Conservation (phyloP, 1,284 basidiomycete species). For the Melampsora larici-populina region DNA sequence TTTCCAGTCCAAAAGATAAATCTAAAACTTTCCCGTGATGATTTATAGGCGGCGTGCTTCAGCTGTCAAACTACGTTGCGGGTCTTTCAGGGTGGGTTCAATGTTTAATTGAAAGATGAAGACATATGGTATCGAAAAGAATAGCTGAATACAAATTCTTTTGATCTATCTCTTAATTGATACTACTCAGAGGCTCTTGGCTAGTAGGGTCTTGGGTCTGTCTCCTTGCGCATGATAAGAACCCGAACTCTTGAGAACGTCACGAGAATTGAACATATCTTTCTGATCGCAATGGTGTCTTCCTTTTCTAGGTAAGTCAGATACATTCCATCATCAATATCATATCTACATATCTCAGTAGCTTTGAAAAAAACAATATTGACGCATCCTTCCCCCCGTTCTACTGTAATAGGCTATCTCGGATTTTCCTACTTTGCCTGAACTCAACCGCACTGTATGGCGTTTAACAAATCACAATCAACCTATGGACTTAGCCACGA, state of each 20-base stretch:
- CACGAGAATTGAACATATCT: background rate
- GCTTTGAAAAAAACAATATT: background rate
- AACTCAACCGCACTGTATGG: conserved; percentile 27
- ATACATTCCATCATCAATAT: background rate
- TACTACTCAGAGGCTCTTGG: conserved; percentile 8
- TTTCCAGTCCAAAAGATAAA: too few species aligned
- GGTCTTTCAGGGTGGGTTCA: conserved; percentile 23
- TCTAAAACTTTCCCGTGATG: too few species aligned
- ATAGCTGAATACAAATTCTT: background rate
- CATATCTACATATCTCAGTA: background rate
- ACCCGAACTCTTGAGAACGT: background rate
- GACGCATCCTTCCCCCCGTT: background rate
- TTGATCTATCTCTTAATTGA: too few species aligned
- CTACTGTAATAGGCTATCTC: conserved; percentile 14
- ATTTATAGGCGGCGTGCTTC: conserved; percentile 24
- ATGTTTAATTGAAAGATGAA: background rate
- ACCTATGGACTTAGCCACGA: conserved; percentile 19
- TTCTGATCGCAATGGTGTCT: background rate
- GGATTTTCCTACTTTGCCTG: conserved; percentile 16
- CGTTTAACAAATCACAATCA: conserved; percentile 20
- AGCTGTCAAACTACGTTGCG: conserved; percentile 27
- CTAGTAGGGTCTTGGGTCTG: conserved; percentile 32
- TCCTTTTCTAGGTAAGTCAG: too few species aligned
- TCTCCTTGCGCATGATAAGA: background rate
- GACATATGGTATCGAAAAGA: background rate